Conservation (phyloP, 2,329 filamentous ascomycete genomes). For the Calonectria pseudoreteaudii region DNA sequence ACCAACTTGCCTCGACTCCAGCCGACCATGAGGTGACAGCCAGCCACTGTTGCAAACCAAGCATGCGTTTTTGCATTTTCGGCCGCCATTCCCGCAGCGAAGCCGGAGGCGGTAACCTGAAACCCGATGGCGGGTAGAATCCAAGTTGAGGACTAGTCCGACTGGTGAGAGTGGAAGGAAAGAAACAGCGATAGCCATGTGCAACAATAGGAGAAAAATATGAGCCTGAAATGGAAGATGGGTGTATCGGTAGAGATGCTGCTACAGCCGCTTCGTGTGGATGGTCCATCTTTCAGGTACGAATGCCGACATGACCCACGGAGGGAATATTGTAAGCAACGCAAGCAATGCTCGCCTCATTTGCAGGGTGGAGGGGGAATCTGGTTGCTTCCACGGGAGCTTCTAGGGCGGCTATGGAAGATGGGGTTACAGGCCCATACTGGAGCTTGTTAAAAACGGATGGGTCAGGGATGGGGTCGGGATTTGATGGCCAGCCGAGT, state of each 20-base stretch:
- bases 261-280: not conserved
- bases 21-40: not conserved
- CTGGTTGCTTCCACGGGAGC: conserved; percentile 2
- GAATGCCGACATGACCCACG: conserved; percentile 5
- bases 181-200: conserved; percentile 12
- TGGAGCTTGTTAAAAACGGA: conserved; percentile 7
- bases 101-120: conserved; percentile 24
- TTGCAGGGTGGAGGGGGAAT: conserved; percentile 8
- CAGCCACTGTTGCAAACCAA: conserved; percentile 29
- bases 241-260: not conserved
- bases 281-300: conserved; percentile 8
- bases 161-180: conserved; percentile 37
- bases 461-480: conserved; percentile 2
- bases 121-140: conserved; percentile 30
- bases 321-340: conserved; percentile 10
- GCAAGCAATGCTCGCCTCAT: conserved; percentile 10
- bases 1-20: not conserved
- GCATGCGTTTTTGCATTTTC: conserved; percentile 29
- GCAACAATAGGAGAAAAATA: conserved; percentile 6
- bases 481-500: not conserved
- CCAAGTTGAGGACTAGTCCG: conserved; percentile 1
- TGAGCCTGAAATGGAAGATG: conserved; percentile 10
- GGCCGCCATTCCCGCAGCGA: conserved; percentile 30
- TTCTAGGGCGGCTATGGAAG: conserved; percentile 26
- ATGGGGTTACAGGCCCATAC: not conserved